Evolutionary conservation across 768 basidiomycete genomes (phyloP), one percentile per base, ranked within the genome.

Genomic region (Lactifluus subvellereus): DNA sequence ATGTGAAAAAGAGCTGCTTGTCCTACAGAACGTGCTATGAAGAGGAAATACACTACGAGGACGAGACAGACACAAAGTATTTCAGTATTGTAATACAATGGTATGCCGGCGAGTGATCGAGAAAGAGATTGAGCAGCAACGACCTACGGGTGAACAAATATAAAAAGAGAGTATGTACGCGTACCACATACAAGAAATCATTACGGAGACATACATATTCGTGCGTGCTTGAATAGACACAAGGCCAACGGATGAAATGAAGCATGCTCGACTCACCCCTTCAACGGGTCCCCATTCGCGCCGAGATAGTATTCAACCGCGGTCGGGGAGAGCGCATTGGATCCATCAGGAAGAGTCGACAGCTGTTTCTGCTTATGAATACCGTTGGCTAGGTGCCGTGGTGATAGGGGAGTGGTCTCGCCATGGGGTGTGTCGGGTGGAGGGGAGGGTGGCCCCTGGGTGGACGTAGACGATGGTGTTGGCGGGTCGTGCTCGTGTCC

Each of bases 1-100:
- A 54, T 89, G 88, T 60, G 94, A 97, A 72, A 83, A 79, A 27
- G 82, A 88, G 70, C 69, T 96, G 48, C 79, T 93, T 11, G 69
- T 93, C 65, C 74, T 91, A 66, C 79, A 68, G 52, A 72, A 72
- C 57, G 68, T 79, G 20, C 38, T 68, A 7, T 65, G 27, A 66
- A 69, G 27, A n/a, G 11, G 27, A 38, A 33, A 4, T 59, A 57
- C 59, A 58, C 42, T n/a, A 55, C 40, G 4, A 27, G 45, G 40
- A 66, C 54, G 47, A 59, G 61, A 64, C 65, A 65, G 55, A 57
- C 60, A 14, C 61, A 58, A 55, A 61, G 64, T 64, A 64, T 64
- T 58, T 60, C 62, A 59, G 53, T 59, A 59, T 59, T 66, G 55
- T 63, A 59, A 59, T 67, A 67, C 67, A 67, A 38, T 66, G 67